Conservation (phyloP, 257 asterid genomes). For the Ehretia macrophylla region DNA sequence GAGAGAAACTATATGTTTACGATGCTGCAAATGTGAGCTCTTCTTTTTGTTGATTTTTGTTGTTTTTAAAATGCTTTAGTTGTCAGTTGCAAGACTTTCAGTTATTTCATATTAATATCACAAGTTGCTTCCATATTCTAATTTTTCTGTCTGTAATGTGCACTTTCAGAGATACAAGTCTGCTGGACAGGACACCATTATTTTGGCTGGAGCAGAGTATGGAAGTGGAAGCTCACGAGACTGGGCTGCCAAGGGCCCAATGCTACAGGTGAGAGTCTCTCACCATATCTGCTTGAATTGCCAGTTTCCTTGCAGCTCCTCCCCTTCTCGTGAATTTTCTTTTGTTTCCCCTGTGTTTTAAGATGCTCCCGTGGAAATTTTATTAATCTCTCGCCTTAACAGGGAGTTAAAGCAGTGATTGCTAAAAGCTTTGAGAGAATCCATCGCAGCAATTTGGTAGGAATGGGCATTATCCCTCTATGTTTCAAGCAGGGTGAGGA, state of each 20-base stretch:
- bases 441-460: constrained; percentile 94
- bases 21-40: constrained; percentile 86
- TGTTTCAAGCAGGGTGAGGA: constrained; percentile 97
- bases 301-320: neutral
- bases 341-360: neutral
- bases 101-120: neutral
- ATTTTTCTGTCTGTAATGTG: constrained; percentile 10
- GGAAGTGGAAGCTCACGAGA: constrained; percentile 99
- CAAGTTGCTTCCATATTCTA: neutral
- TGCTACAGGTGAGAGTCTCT: constrained; percentile 60
- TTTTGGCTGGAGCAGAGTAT: constrained; percentile 98
- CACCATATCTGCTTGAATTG: constrained; percentile 1
- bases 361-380: neutral
- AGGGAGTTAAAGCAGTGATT: constrained; percentile 98
- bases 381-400: constrained; percentile 2
- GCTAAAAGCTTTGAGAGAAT: constrained; percentile 93
- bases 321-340: neutral
- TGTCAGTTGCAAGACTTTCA: neutral
- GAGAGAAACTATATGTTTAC: constrained; percentile 69
- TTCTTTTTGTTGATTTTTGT: neutral
- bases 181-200: constrained; percentile 70
- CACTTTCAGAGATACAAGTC: constrained; percentile 71
- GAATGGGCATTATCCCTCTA: constrained; percentile 92
- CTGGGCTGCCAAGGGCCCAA: constrained; percentile 99
- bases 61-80: neutral